Conservation (phyloP, 345 rosid species). For the Citrus cavaleriei region DNA sequence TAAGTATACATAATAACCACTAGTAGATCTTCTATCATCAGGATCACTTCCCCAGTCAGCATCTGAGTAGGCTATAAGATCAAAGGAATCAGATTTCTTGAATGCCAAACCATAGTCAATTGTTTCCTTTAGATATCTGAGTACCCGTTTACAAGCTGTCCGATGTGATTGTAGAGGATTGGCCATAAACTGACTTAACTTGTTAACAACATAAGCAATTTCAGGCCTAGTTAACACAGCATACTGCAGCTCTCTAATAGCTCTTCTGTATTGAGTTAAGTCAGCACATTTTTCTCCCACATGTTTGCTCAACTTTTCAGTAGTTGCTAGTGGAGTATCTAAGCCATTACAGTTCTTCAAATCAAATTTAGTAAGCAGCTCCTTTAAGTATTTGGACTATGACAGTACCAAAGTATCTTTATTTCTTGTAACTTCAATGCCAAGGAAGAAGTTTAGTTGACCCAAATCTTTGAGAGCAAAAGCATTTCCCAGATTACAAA, state of each 20-base stretch:
- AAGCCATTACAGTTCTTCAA: background rate
- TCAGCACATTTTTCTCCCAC: background rate
- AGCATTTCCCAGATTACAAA: no score
- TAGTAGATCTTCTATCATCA: no score
- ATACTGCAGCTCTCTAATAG: background rate
- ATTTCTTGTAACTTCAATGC: no score
- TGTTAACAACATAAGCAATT: background rate
- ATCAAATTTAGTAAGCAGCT: fast-evolving
- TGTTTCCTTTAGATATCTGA: background rate
- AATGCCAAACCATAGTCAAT: no score
- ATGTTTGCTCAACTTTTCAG: background rate
- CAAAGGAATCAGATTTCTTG: no score
- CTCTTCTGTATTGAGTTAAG: background rate
- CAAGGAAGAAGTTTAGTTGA: no score
- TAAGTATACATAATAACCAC: no score
- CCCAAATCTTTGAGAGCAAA: no score
- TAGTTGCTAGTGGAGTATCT: background rate
- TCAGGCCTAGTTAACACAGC: background rate
- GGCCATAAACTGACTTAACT: background rate
- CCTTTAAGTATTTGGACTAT: no score
- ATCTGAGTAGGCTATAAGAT: no score
- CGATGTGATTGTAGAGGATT: background rate
- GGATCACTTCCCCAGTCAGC: no score
- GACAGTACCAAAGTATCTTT: background rate
- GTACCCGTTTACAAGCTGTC: background rate